Evolutionary conservation across 1,284 basidiomycete genomes (phyloP).

Genomic region (Papiliotrema terrestris): DNA sequence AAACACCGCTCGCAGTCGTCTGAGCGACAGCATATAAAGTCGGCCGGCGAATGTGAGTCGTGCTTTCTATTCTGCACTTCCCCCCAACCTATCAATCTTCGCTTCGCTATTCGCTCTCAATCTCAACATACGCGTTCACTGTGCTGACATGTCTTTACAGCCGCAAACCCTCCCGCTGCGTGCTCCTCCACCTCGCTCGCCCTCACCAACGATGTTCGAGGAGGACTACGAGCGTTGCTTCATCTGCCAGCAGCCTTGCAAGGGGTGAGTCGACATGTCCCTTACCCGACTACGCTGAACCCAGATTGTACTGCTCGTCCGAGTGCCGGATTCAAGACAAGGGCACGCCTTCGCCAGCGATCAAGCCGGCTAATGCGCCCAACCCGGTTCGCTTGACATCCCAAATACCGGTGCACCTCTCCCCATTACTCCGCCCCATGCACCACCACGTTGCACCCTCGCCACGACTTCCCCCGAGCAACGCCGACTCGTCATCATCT

Average conservation of each 20-base stretch:
- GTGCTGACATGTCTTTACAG: constrained; percentile 10
- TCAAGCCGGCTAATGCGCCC: constrained; percentile 16
- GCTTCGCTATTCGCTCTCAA: neutral
- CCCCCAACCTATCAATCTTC: too few species aligned
- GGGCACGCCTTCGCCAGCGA: constrained; percentile 26
- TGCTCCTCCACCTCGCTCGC: constrained; percentile 1
- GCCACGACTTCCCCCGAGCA: constrained; percentile 19
- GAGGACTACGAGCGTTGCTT: constrained; percentile 45
- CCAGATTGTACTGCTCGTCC: constrained; percentile 44
- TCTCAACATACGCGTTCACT: neutral
- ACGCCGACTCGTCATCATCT: constrained; percentile 13
- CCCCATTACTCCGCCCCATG: constrained; percentile 32
- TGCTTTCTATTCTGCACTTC: too few species aligned
- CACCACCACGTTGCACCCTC: constrained; percentile 30
- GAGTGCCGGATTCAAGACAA: constrained; percentile 41
- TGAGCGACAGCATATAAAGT: too few species aligned
- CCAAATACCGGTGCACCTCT: constrained; percentile 33
- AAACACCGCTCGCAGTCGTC: too few species aligned
- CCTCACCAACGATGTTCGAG: constrained; percentile 41
- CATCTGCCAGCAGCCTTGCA: constrained; percentile 42
- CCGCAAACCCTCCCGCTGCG: neutral
- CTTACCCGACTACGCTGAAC: neutral
- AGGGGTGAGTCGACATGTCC: constrained; percentile 25
- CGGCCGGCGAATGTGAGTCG: too few species aligned
- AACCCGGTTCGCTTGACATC: constrained; percentile 30